Percentiles rank a stretch among this genome's conserved stretches.
Evolutionary conservation across 768 basidiomycete genomes (phyloP).

Genomic region (Boletus coccyginus): DNA sequence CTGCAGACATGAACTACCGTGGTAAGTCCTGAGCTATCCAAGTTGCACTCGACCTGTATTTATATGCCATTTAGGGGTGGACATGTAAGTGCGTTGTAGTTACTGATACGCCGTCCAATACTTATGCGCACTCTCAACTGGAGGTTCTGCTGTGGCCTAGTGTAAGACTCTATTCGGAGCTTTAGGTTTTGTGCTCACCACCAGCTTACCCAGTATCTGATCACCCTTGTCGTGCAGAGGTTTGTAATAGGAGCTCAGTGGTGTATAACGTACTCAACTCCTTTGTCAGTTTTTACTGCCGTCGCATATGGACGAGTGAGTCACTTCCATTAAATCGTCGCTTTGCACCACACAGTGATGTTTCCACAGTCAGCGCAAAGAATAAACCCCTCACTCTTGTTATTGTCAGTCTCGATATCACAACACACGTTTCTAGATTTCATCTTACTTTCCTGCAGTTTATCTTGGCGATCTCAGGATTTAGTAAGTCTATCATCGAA

Average conservation of each 20-base stretch:
- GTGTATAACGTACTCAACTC: neutral
- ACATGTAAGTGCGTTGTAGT: neutral
- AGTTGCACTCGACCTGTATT: neutral
- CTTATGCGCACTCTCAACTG: neutral
- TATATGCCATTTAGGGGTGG: conserved; percentile 2
- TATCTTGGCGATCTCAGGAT: neutral
- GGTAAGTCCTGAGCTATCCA: neutral
- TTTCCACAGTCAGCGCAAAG: conserved; percentile 13
- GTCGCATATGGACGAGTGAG: conserved; percentile 16
- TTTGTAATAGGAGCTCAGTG: neutral
- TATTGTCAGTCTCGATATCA: conserved; percentile 6
- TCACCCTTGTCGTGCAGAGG: conserved; percentile 2
- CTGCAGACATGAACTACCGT: neutral
- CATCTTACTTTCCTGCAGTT: neutral
- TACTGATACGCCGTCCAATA: neutral
- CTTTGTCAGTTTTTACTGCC: conserved; percentile 12
- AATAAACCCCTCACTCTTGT: conserved; percentile 9
- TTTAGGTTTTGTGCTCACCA: neutral
- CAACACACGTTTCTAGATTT: neutral
- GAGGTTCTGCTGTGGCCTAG: neutral
- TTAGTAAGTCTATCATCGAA: neutral
- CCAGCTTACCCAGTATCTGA: neutral
- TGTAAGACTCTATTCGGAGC: neutral
- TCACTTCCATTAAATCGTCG: neutral
- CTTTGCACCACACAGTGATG: neutral